Evolutionary conservation across 805 yeast genomes (phyloP).

Genomic region (Myxozyma lipomycoides): DNA sequence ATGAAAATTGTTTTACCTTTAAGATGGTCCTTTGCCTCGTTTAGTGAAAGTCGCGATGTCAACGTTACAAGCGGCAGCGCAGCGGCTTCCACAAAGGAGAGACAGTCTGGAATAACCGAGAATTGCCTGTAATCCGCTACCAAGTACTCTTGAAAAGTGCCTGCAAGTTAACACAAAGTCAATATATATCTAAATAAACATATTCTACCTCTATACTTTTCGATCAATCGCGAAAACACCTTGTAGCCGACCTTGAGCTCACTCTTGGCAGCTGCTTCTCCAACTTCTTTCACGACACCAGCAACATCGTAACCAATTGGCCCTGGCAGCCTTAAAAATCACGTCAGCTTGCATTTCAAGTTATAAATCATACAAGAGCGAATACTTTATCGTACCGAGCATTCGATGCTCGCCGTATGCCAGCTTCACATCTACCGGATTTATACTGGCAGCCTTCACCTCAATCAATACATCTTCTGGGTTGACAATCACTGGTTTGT

Average conservation of each 20-base stretch:
- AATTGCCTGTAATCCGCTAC: conserved; percentile 7
- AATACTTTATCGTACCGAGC: conserved; percentile 13
- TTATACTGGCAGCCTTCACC: conserved; percentile 22
- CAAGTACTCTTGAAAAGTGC: conserved; percentile 25
- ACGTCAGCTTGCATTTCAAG: no score
- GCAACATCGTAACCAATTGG: conserved; percentile 28
- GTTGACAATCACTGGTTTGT: conserved; percentile 27
- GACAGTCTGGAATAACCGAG: conserved; percentile 21
- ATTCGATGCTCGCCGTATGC: conserved; percentile 16
- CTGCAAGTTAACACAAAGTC: no score
- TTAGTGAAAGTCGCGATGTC: conserved; percentile 24
- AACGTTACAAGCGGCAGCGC: conserved; percentile 26
- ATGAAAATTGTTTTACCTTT: conserved; percentile 26
- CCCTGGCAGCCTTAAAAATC: conserved; percentile 15
- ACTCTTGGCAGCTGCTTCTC: conserved; percentile 21
- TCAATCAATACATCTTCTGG: conserved; percentile 24
- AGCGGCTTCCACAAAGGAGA: conserved; percentile 27
- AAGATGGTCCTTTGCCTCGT: conserved; percentile 3
- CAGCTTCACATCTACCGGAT: conserved; percentile 28
- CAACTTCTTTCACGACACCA: conserved; percentile 28
- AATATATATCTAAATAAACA: no score
- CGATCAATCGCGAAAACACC: conserved; percentile 18
- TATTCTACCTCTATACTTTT: conserved; percentile 8
- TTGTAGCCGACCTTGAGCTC: conserved; percentile 26
- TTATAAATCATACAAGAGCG: no score